Evolutionary conservation across 2,329 filamentous ascomycete genomes (phyloP).

Genomic region (Ascochyta fabae): DNA sequence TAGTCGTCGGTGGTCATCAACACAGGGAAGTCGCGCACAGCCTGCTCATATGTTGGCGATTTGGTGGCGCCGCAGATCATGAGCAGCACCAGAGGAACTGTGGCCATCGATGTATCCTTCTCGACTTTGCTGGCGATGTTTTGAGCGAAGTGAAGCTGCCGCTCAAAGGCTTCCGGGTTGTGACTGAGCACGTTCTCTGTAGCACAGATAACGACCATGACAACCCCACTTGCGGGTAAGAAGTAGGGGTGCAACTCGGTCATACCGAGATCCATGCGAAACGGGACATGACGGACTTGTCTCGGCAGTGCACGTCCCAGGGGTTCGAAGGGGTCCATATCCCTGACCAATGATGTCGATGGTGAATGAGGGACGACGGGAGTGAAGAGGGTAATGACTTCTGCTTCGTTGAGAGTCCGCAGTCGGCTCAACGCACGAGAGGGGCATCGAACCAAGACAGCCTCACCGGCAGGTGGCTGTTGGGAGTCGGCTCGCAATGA

Average conservation of each 20-base stretch:
- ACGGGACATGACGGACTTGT: slow-evolving; percentile 74
- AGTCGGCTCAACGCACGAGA: slow-evolving; percentile 33
- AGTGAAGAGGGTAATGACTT: slow-evolving; percentile 55
- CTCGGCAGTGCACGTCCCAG: slow-evolving; percentile 69
- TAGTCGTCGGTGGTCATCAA: slow-evolving; percentile 40
- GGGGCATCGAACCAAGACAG: slow-evolving; percentile 37
- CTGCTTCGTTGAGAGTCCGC: slow-evolving; percentile 46
- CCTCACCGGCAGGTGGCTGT: slow-evolving; percentile 20
- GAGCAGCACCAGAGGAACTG: slow-evolving; percentile 36
- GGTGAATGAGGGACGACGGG: slow-evolving; percentile 61
- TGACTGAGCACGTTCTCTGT: slow-evolving; percentile 35
- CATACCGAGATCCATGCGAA: slow-evolving; percentile 68
- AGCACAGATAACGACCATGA: slow-evolving; percentile 64
- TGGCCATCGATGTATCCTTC: slow-evolving; percentile 21
- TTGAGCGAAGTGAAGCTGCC: slow-evolving; percentile 40
- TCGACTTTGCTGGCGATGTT: slow-evolving; percentile 26
- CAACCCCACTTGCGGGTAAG: slow-evolving; percentile 63
- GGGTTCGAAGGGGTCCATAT: slow-evolving; percentile 73
- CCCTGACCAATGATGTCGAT: slow-evolving; percentile 44
- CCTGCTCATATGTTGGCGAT: slow-evolving; percentile 27
- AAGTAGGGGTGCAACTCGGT: slow-evolving; percentile 69
- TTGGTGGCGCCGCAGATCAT: slow-evolving; percentile 30
- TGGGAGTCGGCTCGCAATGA: slow-evolving; percentile 8
- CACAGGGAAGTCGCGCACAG: slow-evolving; percentile 35
- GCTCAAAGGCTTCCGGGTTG: slow-evolving; percentile 35